Conservation (phyloP, 768 basidiomycete genomes). For the Calvatia gigantea region DNA sequence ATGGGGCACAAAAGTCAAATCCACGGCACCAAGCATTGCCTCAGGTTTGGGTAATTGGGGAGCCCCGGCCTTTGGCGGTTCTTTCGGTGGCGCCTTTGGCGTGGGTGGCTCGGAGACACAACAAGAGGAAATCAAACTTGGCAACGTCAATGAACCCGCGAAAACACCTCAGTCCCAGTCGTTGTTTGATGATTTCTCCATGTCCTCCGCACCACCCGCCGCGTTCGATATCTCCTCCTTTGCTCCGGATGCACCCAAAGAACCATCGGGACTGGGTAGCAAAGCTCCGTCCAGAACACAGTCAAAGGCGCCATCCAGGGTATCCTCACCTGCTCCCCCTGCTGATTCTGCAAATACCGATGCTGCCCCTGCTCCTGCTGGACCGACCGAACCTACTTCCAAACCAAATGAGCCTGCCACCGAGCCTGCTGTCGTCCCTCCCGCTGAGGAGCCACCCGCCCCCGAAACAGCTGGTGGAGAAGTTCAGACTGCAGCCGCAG, state of each 20-base stretch:
- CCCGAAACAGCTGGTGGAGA: background rate
- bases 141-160: background rate
- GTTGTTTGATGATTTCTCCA: background rate
- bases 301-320: background rate
- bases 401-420: background rate
- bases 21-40: slow-evolving; percentile 1
- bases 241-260: background rate
- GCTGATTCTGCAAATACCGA: background rate
- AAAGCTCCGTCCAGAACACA: background rate
- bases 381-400: background rate
- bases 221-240: background rate
- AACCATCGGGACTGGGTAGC: background rate
- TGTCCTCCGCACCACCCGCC: background rate
- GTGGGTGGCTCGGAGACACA: background rate
- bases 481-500: background rate
- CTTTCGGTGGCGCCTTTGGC: background rate
- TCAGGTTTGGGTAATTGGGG: background rate
- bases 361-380: background rate
- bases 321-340: background rate
- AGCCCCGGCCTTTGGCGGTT: slow-evolving; percentile 5
- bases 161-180: background rate
- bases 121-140: slow-evolving; percentile 4
- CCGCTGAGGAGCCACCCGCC: background rate
- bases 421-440: background rate
- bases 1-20: slow-evolving; percentile 9